Conservation (phyloP, 495 filamentous ascomycete genomes). For the Achaetomiella virescens region DNA sequence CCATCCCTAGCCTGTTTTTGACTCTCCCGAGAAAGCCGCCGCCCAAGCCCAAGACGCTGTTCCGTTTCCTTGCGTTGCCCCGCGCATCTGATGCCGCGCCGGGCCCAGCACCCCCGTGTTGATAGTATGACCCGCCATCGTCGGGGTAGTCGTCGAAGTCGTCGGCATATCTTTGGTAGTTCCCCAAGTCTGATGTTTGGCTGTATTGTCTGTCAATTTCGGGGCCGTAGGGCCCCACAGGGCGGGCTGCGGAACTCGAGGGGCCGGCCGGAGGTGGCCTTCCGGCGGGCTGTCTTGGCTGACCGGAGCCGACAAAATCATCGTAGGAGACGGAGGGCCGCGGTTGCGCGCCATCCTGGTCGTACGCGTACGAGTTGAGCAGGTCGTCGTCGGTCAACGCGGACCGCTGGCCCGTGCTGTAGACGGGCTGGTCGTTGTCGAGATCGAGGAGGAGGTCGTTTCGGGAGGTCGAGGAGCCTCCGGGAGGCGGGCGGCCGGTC, state of each 20-base stretch:
- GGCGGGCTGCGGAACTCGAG: conserved; percentile 39
- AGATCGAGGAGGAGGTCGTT: conserved; percentile 73
- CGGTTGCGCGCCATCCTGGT: conserved; percentile 55
- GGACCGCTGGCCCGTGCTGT: conserved; percentile 64
- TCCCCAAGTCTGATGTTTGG: conserved; percentile 74
- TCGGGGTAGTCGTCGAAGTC: conserved; percentile 70
- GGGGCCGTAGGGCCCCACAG: conserved; percentile 47
- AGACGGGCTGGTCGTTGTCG: conserved; percentile 60
- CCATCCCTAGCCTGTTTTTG: conserved; percentile 89
- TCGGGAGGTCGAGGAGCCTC: conserved; percentile 52
- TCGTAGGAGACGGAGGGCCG: conserved; percentile 92
- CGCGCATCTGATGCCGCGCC: conserved; percentile 42
- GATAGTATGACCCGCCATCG: conserved; percentile 65
- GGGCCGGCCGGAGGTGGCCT: conserved; percentile 32
- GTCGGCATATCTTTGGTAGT: conserved; percentile 88
- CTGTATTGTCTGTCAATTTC: conserved; percentile 57
- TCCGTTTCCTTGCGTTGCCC: conserved; percentile 61
- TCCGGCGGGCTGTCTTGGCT: conserved; percentile 36
- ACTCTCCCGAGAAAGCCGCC: conserved; percentile 79
- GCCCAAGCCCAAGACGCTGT: conserved; percentile 79
- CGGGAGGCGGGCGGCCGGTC: conserved; percentile 61
- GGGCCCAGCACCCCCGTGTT: conserved; percentile 52
- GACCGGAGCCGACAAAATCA: conserved; percentile 72
- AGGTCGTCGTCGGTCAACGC: conserved; percentile 73
- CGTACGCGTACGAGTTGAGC: conserved; percentile 59